These are phyloP conservation scores for Neurospora terricola DNA, from an alignment of 495 filamentous ascomycete genomes.

Conservation along the genomic window DNA sequence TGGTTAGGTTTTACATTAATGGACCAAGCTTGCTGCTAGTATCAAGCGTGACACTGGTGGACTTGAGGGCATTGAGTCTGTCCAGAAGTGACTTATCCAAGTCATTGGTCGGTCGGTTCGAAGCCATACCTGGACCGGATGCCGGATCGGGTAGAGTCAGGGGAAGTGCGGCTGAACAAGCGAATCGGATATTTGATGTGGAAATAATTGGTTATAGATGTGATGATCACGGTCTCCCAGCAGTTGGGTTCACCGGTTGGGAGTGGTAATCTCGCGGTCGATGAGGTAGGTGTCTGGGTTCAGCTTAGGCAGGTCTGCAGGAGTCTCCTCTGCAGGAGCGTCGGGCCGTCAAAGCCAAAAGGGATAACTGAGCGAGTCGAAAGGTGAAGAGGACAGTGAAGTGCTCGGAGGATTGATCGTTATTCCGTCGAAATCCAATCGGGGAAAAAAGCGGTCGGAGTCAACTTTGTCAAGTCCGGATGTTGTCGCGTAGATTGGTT, in stretches of 20 bases:
- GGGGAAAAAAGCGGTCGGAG: neutral
- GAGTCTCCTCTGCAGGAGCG: neutral
- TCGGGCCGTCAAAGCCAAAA: neutral
- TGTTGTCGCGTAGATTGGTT: neutral
- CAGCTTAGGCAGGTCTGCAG: neutral
- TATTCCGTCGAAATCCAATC: neutral
- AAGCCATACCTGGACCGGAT: neutral
- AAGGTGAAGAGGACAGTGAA: neutral
- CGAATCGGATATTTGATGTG: neutral
- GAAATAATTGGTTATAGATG: neutral
- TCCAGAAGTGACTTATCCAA: conserved; percentile 75
- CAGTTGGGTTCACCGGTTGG: neutral
- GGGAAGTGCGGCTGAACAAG: neutral
- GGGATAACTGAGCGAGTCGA: neutral
- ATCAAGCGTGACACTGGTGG: conserved; percentile 26
- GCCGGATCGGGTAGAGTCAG: neutral
- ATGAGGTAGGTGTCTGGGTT: neutral
- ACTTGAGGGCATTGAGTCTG: conserved; percentile 65
- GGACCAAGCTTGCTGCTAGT: neutral
- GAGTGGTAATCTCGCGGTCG: neutral
- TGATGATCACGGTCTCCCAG: neutral
- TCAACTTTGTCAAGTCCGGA: neutral
- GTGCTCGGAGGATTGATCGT: neutral
- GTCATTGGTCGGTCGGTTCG: neutral
- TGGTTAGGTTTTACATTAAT: conserved; percentile 20